Conservation (phyloP, 75 land plant genomes). For the Sequoia sempervirens region DNA sequence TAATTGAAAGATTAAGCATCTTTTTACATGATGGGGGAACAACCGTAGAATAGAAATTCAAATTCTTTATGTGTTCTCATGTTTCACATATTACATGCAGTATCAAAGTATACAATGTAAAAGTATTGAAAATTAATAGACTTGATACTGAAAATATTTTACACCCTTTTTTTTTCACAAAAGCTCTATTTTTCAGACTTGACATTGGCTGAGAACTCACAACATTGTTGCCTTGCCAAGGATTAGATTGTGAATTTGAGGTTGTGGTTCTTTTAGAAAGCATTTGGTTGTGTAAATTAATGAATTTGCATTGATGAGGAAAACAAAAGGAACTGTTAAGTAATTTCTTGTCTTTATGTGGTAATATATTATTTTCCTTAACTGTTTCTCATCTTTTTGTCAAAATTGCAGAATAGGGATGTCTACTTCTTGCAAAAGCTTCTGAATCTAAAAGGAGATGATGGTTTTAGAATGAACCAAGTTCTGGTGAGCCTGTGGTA, state of each 20-base stretch:
- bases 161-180: too few relatives aligned
- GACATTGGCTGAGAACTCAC: not conserved
- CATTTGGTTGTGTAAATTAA: not conserved
- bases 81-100: not conserved
- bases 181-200: not conserved
- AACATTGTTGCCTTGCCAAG: not conserved
- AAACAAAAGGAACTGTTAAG: not conserved
- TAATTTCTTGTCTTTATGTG: not conserved
- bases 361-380: constrained; percentile 4
- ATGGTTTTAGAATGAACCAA: constrained; percentile 84
- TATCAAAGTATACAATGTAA: not conserved
- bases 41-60: not conserved
- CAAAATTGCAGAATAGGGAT: constrained; percentile 59
- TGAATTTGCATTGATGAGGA: constrained; percentile 1
- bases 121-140: not conserved
- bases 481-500: constrained; percentile 82
- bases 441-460: constrained; percentile 64
- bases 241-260: not conserved
- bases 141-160: not conserved
- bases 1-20: not conserved
- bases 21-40: not conserved
- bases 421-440: constrained; percentile 83
- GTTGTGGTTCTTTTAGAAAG: not conserved
- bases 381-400: constrained; percentile 10
- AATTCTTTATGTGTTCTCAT: not conserved